Evolutionary conservation across 2,329 filamentous ascomycete genomes (phyloP).

Genomic region (Talaromyces amestolkiae): DNA sequence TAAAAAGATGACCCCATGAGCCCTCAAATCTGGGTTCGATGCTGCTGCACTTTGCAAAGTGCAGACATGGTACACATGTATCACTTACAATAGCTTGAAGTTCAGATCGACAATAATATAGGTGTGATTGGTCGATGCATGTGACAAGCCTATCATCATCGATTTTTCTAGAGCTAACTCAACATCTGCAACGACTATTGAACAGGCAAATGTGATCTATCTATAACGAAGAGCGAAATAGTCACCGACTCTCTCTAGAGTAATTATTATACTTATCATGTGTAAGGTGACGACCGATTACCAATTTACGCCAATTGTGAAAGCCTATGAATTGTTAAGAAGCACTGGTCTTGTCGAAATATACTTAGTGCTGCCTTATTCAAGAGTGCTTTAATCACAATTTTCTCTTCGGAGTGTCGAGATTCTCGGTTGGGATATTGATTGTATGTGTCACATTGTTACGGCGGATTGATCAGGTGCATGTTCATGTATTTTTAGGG

Average conservation of each 20-base stretch:
- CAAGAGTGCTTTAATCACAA: background rate
- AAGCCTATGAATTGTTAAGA: background rate
- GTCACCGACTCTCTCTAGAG: background rate
- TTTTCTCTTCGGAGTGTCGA: background rate
- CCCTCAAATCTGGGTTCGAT: background rate
- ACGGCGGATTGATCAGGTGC: background rate
- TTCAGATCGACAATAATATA: background rate
- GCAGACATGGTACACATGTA: background rate
- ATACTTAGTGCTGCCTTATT: background rate
- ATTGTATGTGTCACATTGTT: background rate
- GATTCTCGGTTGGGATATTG: background rate
- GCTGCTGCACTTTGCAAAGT: background rate
- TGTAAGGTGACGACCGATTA: background rate
- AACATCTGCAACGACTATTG: background rate
- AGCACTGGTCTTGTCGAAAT: background rate
- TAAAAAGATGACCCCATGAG: background rate
- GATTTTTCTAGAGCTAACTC: too few relatives aligned
- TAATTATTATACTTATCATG: background rate
- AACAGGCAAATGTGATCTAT: background rate
- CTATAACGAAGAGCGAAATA: background rate
- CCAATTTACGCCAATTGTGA: background rate
- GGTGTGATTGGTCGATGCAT: background rate
- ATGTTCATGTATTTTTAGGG: background rate
- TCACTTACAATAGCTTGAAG: background rate
- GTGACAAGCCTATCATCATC: background rate